Base-by-base conservation (phyloP, 495 filamentous ascomycete species). In the Friedmanniomyces endolithicus region DNA sequence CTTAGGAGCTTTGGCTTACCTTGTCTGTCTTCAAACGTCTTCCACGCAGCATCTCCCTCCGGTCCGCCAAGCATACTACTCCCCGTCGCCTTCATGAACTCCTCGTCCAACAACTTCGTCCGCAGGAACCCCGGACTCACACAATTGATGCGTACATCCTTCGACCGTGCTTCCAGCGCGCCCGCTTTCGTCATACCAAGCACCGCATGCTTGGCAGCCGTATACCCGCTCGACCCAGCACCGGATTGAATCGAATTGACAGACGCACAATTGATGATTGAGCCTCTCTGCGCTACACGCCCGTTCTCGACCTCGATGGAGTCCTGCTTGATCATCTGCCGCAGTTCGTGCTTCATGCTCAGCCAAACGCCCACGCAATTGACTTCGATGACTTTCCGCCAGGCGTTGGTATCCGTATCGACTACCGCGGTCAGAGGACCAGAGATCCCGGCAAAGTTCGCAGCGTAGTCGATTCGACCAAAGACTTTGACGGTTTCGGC, bases 401-500 rank as follows among this genome's bases (percentile, higher is more conserved):
- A 70, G 25, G 65, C 60, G 9, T 60, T 55, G 29, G 63, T 41
- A 29, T 59, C 57, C 2, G 60, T 63, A n/a, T 70, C 62, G 2
- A 60, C 46, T 3, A 65, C 56, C 17, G 56, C 56, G 11, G 40
- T 19, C 25, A 58, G 44, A 2, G 56, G 51, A 2, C 72, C 72
- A 17, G 72, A 54, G 0, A 76, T 53, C 7, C 76, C 76, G 1
- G 75, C 75, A 56, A 70, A 73, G 48, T 74, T 76, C 6, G 78
- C 75, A 6, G 66, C 70, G 63, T 79, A 79, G 55, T 80, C 77
- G 1, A 80, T 61, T 6, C 76, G 67, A 0, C 68, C 68, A 50
- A 75, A 76, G 11, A 45, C 55, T 16, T 53, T 29, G 0, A 70
- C 64, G 0, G 62, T 53, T 25, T 58, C 25, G 9, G 54, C 40